These are phyloP conservation scores for Cymbidium sinense DNA, from an alignment of 106 monocot genomes.

Conservation along the genomic window DNA sequence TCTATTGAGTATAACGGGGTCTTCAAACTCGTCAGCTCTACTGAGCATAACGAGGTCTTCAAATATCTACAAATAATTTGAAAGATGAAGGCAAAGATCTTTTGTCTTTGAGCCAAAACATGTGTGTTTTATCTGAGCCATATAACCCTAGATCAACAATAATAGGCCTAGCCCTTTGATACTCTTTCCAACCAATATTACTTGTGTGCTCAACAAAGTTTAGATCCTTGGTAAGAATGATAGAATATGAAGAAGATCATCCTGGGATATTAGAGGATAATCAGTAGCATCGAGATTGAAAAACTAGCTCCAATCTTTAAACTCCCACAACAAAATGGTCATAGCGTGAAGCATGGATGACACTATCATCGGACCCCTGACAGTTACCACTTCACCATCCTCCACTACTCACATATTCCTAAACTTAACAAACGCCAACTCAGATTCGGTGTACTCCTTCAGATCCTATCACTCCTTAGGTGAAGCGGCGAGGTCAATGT, in stretches of 20 bases:
- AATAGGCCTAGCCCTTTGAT: slow-evolving; percentile 79
- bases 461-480: slow-evolving; percentile 53
- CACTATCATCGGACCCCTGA: slow-evolving; percentile 40
- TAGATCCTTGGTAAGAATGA: slow-evolving; percentile 73
- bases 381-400: slow-evolving; percentile 16
- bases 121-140: slow-evolving; percentile 40
- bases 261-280: slow-evolving; percentile 55
- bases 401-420: slow-evolving; percentile 41
- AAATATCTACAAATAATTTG: slow-evolving; percentile 95
- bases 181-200: slow-evolving; percentile 93
- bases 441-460: slow-evolving; percentile 18
- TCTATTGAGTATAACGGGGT: too few species aligned
- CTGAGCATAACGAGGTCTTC: too few species aligned
- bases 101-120: slow-evolving; percentile 84
- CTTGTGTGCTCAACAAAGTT: slow-evolving; percentile 97
- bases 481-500: slow-evolving; percentile 39
- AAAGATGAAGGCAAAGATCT: slow-evolving; percentile 82
- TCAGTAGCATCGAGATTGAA: slow-evolving; percentile 44
- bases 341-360: slow-evolving; percentile 41
- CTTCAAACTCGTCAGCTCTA: too few species aligned
- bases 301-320: slow-evolving; percentile 55
- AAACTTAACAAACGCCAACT: slow-evolving; percentile 30
- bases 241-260: slow-evolving; percentile 52
- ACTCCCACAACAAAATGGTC: slow-evolving; percentile 40
- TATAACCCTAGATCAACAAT: slow-evolving; percentile 84